phyloP scores from a whole-genome alignment of 192 early-diverging fungal species.

The Phycomyces nitens region DNA sequence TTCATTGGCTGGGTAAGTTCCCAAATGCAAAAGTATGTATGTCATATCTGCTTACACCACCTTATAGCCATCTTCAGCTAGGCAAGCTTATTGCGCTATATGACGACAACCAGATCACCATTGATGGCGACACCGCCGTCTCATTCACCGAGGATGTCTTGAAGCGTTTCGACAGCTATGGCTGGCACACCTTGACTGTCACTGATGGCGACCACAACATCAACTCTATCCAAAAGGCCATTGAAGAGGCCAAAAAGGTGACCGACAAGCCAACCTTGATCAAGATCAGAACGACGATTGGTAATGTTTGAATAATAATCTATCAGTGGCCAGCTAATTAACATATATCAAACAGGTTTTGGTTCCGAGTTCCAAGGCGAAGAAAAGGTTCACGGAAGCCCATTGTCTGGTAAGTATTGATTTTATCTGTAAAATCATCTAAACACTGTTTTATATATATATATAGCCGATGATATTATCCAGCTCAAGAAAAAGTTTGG shows the following conservation, averaged over 20 bases:
- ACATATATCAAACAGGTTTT: constrained; percentile 38
- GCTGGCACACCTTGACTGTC: constrained; percentile 83
- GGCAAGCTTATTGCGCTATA: constrained; percentile 94
- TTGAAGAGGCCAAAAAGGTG: constrained; percentile 81
- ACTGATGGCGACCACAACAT: constrained; percentile 79
- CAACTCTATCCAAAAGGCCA: constrained; percentile 63
- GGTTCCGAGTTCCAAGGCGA: constrained; percentile 87
- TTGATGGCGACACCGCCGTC: constrained; percentile 83
- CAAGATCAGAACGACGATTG: constrained; percentile 90
- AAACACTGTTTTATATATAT: background rate
- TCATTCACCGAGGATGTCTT: constrained; percentile 92
- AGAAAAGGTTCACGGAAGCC: constrained; percentile 86
- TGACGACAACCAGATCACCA: constrained; percentile 94
- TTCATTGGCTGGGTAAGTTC: constrained; percentile 83
- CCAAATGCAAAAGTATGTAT: background rate
- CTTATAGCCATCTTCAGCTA: constrained; percentile 70
- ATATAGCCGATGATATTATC: constrained; percentile 68
- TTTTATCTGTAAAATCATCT: background rate
- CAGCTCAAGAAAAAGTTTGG: constrained; percentile 80
- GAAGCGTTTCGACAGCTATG: constrained; percentile 88
- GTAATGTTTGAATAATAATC: constrained; percentile 34
- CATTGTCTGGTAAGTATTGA: constrained; percentile 56
- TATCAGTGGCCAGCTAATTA: background rate
- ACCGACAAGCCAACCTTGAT: constrained; percentile 89
- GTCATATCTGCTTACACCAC: background rate